Percentiles rank a stretch among this genome's conserved stretches.
Conservation (phyloP, 257 asterid species). For the Avicennia marina region DNA sequence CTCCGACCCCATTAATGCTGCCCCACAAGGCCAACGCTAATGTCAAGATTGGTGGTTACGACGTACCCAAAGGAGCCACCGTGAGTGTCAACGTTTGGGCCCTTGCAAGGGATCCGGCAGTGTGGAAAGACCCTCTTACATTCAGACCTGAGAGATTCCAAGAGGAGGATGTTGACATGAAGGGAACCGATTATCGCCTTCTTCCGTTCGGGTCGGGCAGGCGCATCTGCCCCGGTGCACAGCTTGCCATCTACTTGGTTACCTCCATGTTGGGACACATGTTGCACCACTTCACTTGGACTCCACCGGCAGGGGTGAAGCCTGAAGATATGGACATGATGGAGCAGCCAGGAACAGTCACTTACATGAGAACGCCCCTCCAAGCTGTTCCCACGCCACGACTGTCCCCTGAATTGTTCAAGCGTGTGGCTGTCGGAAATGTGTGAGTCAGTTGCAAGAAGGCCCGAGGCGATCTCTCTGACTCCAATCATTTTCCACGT, state of each 20-base stretch:
- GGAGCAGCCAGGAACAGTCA: slow-evolving; percentile 79
- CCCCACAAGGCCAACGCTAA: slow-evolving; percentile 66
- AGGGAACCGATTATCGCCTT: slow-evolving; percentile 71
- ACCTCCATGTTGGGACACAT: slow-evolving; percentile 70
- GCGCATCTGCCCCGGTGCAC: slow-evolving; percentile 76
- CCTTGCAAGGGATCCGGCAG: slow-evolving; percentile 61
- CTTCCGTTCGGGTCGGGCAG: slow-evolving; percentile 86
- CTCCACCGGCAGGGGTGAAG: slow-evolving; percentile 42
- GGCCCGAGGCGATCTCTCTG: no score
- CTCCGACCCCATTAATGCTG: slow-evolving; percentile 80
- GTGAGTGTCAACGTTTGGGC: slow-evolving; percentile 85
- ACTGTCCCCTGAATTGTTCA: slow-evolving; percentile 49
- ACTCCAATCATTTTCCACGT: no score
- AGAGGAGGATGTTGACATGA: slow-evolving; percentile 78
- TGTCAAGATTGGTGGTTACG: slow-evolving; percentile 70
- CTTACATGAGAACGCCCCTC: slow-evolving; percentile 68
- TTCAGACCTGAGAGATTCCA: slow-evolving; percentile 80
- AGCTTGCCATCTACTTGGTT: slow-evolving; percentile 57
- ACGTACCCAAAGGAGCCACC: slow-evolving; percentile 70
- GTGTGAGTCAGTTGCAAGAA: slow-evolving; percentile 28
- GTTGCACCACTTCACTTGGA: slow-evolving; percentile 62
- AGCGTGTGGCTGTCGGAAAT: slow-evolving; percentile 48
- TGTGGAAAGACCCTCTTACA: slow-evolving; percentile 64
- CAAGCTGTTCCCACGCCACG: slow-evolving; percentile 61
- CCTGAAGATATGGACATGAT: slow-evolving; percentile 71